phyloP scores from a whole-genome alignment of 1,284 basidiomycete species.

The Papiliotrema nemorosa region DNA sequence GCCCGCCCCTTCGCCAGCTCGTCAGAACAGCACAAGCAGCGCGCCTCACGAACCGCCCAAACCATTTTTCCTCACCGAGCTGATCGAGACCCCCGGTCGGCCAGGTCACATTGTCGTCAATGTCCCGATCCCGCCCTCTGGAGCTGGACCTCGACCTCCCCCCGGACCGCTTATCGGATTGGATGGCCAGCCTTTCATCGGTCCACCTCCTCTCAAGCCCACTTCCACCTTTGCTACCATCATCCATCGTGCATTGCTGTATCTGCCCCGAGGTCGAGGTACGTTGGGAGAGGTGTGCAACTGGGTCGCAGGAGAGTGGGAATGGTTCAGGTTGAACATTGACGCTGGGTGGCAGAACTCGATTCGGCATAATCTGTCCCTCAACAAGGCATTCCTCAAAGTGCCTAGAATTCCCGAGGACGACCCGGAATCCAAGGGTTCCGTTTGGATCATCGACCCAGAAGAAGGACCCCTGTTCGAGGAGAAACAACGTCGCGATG shows the following conservation, averaged over 20 bases:
- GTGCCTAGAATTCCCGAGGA: constrained; percentile 70
- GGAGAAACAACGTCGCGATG: constrained; percentile 45
- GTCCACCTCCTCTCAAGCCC: constrained; percentile 48
- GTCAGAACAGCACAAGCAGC: constrained; percentile 4
- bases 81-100: constrained; percentile 40
- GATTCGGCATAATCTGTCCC: constrained; percentile 47
- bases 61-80: constrained; percentile 43
- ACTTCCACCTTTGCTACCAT: constrained; percentile 48
- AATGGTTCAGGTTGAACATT: constrained; percentile 81
- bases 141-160: constrained; percentile 43
- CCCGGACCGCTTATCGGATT: constrained; percentile 44
- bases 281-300: constrained; percentile 87
- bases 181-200: constrained; percentile 47
- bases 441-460: constrained; percentile 81
- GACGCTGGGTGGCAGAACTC: constrained; percentile 53
- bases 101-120: constrained; percentile 45
- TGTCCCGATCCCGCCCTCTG: constrained; percentile 46
- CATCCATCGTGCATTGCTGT: constrained; percentile 44
- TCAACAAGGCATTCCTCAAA: constrained; percentile 38
- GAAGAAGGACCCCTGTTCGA: constrained; percentile 52
- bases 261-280: constrained; percentile 63
- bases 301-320: constrained; percentile 83
- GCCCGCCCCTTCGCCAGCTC: constrained; percentile 7
- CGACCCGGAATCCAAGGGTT: constrained; percentile 76
- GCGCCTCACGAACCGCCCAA: constrained; percentile 24